Conservation (phyloP, 2,329 filamentous ascomycete genomes). For the Pseudogymnoascus sp. region DNA sequence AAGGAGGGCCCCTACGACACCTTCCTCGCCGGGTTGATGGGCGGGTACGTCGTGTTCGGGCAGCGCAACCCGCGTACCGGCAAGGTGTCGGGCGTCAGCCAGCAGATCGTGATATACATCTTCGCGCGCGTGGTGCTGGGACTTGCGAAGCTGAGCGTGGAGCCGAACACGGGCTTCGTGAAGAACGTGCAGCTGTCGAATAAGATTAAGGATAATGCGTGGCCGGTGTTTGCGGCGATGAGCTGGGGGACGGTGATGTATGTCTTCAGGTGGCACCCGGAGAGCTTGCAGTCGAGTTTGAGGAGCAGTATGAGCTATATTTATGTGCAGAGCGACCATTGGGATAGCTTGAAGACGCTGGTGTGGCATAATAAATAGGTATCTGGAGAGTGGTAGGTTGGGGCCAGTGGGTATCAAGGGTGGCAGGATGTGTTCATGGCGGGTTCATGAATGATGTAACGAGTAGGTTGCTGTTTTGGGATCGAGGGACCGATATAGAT, state of each 20-base stretch:
- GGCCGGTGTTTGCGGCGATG: slow-evolving; percentile 84
- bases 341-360: slow-evolving; percentile 79
- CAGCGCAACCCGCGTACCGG: slow-evolving; percentile 53
- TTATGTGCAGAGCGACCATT: slow-evolving; percentile 81
- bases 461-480: neutral
- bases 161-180: slow-evolving; percentile 48
- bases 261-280: slow-evolving; percentile 84
- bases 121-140: slow-evolving; percentile 86
- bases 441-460: slow-evolving; percentile 6
- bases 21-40: slow-evolving; percentile 78
- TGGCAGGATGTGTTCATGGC: neutral
- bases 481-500: neutral
- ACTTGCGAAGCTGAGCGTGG: slow-evolving; percentile 73
- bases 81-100: slow-evolving; percentile 71
- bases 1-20: slow-evolving; percentile 70
- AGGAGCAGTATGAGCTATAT: slow-evolving; percentile 97
- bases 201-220: slow-evolving; percentile 62
- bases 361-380: slow-evolving; percentile 70
- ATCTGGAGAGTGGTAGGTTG: neutral
- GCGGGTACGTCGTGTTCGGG: slow-evolving; percentile 91
- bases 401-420: neutral
- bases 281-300: slow-evolving; percentile 83
- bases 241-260: slow-evolving; percentile 96
- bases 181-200: slow-evolving; percentile 37
- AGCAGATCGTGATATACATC: slow-evolving; percentile 98